Evolutionary conservation across 495 filamentous ascomycete genomes (phyloP).

Genomic region (Neurospora tetraspora): DNA sequence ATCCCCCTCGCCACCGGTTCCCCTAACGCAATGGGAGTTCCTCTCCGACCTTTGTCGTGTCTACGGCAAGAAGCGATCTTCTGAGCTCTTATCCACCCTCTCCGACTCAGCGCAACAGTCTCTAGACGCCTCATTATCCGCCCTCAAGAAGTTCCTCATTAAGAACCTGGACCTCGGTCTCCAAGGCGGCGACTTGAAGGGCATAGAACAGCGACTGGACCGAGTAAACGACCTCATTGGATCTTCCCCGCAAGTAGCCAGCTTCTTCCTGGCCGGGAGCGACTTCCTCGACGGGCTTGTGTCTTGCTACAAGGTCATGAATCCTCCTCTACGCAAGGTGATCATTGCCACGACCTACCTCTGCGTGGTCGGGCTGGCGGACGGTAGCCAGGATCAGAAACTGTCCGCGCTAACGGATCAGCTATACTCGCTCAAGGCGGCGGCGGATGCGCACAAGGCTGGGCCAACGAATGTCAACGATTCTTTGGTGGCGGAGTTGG

Average conservation of each 20-base stretch:
- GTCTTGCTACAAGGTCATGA: slow-evolving; percentile 51
- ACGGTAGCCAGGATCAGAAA: slow-evolving; percentile 42
- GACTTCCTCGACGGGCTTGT: slow-evolving; percentile 74
- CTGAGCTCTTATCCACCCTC: slow-evolving; percentile 16
- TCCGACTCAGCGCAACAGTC: slow-evolving; percentile 23
- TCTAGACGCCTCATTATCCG: slow-evolving; percentile 24
- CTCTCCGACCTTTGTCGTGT: slow-evolving; percentile 45
- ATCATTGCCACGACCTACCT: slow-evolving; percentile 65
- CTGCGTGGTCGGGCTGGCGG: slow-evolving; percentile 56
- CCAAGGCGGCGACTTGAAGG: slow-evolving; percentile 32
- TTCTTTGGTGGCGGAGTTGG: slow-evolving; percentile 50
- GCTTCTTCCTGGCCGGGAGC: slow-evolving; percentile 68
- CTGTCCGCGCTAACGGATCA: slow-evolving; percentile 67
- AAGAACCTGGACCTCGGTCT: slow-evolving; percentile 40
- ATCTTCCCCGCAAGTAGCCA: slow-evolving; percentile 39
- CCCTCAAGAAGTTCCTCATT: slow-evolving; percentile 35
- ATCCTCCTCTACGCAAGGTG: slow-evolving; percentile 46
- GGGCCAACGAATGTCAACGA: slow-evolving; percentile 41
- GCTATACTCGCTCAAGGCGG: slow-evolving; percentile 66
- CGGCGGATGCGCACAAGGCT: slow-evolving; percentile 46
- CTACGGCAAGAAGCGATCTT: slow-evolving; percentile 42
- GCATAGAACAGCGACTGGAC: slow-evolving; percentile 34
- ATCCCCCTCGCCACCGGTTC: slow-evolving; percentile 29
- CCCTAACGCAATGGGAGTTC: slow-evolving; percentile 46
- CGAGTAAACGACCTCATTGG: slow-evolving; percentile 42